Conservation (phyloP, 2,329 filamentous ascomycete genomes). For the Teratosphaeriaceae sp. region DNA sequence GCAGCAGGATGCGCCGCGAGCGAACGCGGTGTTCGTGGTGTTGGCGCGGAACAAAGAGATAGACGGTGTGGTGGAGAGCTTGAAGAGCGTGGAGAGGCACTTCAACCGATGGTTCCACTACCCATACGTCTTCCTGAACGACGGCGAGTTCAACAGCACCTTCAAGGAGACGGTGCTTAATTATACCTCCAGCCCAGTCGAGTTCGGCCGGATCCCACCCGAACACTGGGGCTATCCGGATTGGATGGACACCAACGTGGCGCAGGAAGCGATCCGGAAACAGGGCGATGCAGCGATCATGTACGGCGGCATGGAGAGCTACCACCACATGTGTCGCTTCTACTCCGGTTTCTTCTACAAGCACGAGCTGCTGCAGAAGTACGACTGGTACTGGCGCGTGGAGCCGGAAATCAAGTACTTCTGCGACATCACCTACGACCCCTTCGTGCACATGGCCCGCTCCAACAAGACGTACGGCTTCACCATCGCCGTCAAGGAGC, state of each 20-base stretch:
- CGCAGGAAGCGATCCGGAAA: slow-evolving; percentile 91
- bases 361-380: slow-evolving; percentile 88
- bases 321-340: slow-evolving; percentile 98
- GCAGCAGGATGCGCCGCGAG: slow-evolving; percentile 65
- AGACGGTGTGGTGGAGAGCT: slow-evolving; percentile 89
- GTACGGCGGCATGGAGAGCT: slow-evolving; percentile 98
- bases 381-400: slow-evolving; percentile 99
- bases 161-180: slow-evolving; percentile 86
- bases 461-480: slow-evolving; percentile 98
- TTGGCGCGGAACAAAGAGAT: slow-evolving; percentile 94
- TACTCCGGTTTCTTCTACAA: slow-evolving; percentile 99
- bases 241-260: slow-evolving; percentile 90
- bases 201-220: slow-evolving; percentile 88
- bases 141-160: slow-evolving; percentile 90
- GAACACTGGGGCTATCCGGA: slow-evolving; percentile 96
- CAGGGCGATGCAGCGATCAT: slow-evolving; percentile 97
- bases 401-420: slow-evolving; percentile 99
- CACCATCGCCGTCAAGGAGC: slow-evolving; percentile 96
- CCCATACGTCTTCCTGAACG: slow-evolving; percentile 96
- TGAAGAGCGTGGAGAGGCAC: slow-evolving; percentile 96
- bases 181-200: slow-evolving; percentile 79
- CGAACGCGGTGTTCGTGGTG: slow-evolving; percentile 93
- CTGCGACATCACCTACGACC: slow-evolving; percentile 98
- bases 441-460: slow-evolving; percentile 91
- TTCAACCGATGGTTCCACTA: slow-evolving; percentile 99